Evolutionary conservation across 345 rosid genomes (phyloP), one percentile per base, ranked within the genome.

Genomic region (Camelina hispida): DNA sequence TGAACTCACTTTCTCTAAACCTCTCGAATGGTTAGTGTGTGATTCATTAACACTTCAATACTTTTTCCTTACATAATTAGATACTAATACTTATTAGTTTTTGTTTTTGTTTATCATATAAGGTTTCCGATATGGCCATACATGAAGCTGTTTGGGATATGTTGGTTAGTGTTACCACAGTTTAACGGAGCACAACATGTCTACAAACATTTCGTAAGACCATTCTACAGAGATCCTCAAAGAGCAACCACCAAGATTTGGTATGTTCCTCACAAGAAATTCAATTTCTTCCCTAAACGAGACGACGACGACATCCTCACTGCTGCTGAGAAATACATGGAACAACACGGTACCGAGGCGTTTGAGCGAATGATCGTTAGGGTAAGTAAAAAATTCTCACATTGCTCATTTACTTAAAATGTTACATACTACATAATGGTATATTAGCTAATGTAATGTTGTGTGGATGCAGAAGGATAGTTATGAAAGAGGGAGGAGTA

Each of bases 71-170:
- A 28, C 30, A 4, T 28, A 28, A 28, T 28, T 28, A 28, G 2
- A 16, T 16, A 34, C 4, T 17, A 10, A 60, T 28, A 28, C 30
- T 60, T 22, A 15, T 28, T 6, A 47, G 30, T 20, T 28, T 28
- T 28, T 66, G 2, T 12, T 12, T 22, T 76, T 25, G 30, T 54
- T 30, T 4, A 4, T 28, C 30, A 11, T 56, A 2, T 51, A 87
- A 95, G 99, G 99, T 78, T 95, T 72, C 99, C 98, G 2, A 73
- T 95, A 47, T 95, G 97, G 99, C 81, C 96, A 2, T 88, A 85
- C 56, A 78, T 80, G 16, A 95, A 90, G 89, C 87, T 95, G 75
- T 68, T 90, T 22, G 64, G 88, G 74, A 89, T 93, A 67, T 90
- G 97, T 80, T 95, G 99, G 99, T 63, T 95, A 60, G 99, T 92